A percentile compares a stretch with the other conserved stretches of the same genome.
Evolutionary conservation across 2,329 filamentous ascomycete genomes (phyloP).

Genomic region (Paraconiothyrium brasiliense): DNA sequence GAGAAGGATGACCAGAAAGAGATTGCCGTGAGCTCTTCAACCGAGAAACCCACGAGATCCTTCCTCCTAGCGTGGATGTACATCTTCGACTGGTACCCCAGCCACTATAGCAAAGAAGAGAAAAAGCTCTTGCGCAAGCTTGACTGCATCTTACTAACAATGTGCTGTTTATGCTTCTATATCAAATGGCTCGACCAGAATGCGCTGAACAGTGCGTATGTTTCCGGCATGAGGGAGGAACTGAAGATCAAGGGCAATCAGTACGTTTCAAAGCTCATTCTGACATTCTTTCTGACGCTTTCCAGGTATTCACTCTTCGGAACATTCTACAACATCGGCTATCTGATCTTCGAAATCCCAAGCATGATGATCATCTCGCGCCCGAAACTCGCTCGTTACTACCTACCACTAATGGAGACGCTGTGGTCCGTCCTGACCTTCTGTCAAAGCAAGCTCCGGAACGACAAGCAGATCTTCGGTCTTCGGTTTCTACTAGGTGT

Average conservation of each 20-base stretch:
- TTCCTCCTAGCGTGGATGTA: slow-evolving; percentile 31
- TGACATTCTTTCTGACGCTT: not conserved
- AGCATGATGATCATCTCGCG: slow-evolving; percentile 46
- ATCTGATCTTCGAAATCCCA: slow-evolving; percentile 46
- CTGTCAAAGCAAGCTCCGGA: slow-evolving; percentile 41
- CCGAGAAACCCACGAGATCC: slow-evolving; percentile 26
- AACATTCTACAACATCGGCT: slow-evolving; percentile 54
- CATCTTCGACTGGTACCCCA: slow-evolving; percentile 35
- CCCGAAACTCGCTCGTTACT: slow-evolving; percentile 41
- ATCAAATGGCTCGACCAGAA: slow-evolving; percentile 37
- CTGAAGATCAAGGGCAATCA: slow-evolving; percentile 60
- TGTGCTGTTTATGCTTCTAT: slow-evolving; percentile 35
- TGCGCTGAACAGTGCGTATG: slow-evolving; percentile 30
- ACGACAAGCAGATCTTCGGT: slow-evolving; percentile 44
- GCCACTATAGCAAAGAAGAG: slow-evolving; percentile 31
- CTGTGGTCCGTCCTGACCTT: slow-evolving; percentile 49
- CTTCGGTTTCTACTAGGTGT: slow-evolving; percentile 44
- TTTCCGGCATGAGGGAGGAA: slow-evolving; percentile 34
- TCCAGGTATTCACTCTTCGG: slow-evolving; percentile 48
- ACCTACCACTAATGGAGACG: slow-evolving; percentile 45
- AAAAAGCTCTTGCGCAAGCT: slow-evolving; percentile 32
- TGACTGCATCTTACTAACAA: slow-evolving; percentile 29
- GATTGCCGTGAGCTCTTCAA: slow-evolving; percentile 31
- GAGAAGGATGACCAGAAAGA: slow-evolving; percentile 16
- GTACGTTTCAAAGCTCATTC: slow-evolving; percentile 38